phyloP scores from a whole-genome alignment of 2,329 filamentous ascomycete genomes.

The Epichloe glyceriae region DNA sequence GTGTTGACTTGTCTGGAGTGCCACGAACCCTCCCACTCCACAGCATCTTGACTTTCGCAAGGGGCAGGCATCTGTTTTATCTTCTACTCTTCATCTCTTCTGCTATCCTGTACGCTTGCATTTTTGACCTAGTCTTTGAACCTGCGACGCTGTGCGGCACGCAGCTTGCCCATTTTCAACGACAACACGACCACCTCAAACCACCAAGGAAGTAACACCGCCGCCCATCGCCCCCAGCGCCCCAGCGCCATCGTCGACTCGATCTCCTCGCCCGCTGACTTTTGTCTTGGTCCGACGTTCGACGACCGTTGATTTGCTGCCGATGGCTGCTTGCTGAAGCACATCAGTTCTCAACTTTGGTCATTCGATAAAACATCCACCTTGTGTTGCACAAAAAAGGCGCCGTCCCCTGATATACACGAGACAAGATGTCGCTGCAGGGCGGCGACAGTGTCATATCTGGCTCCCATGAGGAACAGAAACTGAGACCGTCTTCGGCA shows the following conservation, averaged over 20 bases:
- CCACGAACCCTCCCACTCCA: neutral
- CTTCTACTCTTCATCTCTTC: neutral
- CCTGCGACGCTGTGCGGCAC: constrained; percentile 5
- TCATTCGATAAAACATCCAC: neutral
- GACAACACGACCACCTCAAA: neutral
- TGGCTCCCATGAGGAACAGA: constrained; percentile 11
- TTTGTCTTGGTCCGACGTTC: neutral
- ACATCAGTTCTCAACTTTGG: neutral
- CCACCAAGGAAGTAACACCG: neutral
- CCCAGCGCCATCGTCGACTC: neutral
- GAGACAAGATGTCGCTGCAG: constrained; percentile 21
- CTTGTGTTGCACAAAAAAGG: neutral
- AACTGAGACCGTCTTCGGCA: constrained; percentile 17
- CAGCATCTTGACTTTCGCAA: neutral
- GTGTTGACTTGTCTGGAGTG: no score
- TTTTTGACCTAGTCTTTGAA: neutral
- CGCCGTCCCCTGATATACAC: constrained; percentile 1
- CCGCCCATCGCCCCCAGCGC: neutral
- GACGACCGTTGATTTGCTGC: neutral
- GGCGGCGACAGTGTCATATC: constrained; percentile 17
- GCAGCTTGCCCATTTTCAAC: neutral
- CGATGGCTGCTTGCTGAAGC: constrained; percentile 8
- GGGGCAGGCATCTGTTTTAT: neutral
- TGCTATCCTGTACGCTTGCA: constrained; percentile 1
- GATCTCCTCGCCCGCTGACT: neutral